These are phyloP conservation scores for Tetrahymena borealis DNA, from an alignment of 73 alveolate genomes.

Conservation along the genomic window DNA sequence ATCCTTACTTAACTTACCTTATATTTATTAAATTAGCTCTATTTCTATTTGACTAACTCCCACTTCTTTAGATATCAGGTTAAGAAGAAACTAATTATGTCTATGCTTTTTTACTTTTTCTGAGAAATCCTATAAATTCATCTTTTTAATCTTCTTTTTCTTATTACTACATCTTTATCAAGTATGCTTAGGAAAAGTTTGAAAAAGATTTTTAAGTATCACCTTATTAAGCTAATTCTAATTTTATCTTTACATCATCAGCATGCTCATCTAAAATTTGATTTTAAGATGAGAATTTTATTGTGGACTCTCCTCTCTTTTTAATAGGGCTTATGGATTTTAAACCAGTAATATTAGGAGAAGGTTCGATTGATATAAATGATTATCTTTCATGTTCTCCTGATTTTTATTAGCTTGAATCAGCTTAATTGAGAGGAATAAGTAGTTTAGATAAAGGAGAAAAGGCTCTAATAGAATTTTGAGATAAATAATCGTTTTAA, in stretches of 20 bases:
- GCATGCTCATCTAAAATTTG: neutral
- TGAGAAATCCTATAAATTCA: neutral
- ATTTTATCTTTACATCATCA: neutral
- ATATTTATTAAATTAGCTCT: neutral
- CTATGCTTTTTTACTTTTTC: neutral
- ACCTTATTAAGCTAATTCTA: too few relatives aligned
- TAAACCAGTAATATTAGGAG: neutral
- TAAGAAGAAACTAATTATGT: neutral
- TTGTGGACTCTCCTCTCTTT: neutral
- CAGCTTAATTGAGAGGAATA: neutral
- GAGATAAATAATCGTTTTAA: neutral
- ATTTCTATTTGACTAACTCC: neutral
- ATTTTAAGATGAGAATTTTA: neutral
- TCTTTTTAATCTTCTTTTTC: neutral
- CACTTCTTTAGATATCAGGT: neutral
- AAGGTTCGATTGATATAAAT: neutral
- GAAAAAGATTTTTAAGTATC: neutral
- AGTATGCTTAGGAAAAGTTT: neutral
- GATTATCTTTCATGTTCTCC: neutral
- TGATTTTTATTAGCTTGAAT: neutral
- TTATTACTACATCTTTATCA: neutral
- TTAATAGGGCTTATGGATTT: neutral
- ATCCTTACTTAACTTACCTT: neutral
- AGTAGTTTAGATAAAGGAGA: neutral
- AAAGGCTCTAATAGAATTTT: too few relatives aligned